Conservation (phyloP, 1,284 basidiomycete genomes). For the Ustilago tritici region DNA sequence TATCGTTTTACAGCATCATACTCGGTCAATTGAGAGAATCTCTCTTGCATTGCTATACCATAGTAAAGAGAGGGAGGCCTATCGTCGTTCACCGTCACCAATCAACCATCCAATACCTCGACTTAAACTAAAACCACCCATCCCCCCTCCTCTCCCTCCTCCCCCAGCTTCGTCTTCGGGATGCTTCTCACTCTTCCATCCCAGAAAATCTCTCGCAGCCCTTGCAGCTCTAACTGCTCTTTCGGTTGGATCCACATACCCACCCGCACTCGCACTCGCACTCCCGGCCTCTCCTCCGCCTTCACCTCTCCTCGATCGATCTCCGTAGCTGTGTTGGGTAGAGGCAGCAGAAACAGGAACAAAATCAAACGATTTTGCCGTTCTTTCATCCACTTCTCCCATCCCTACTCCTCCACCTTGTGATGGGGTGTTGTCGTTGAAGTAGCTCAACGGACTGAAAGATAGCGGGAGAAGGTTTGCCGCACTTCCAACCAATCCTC, state of each 20-base stretch:
- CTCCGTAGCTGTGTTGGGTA: background rate
- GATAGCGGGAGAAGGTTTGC: slow-evolving; percentile 36
- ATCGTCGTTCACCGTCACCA: slow-evolving; percentile 36
- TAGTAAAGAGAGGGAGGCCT: background rate
- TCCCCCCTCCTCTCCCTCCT: slow-evolving; percentile 6
- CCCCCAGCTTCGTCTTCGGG: background rate
- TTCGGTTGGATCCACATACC: slow-evolving; percentile 37
- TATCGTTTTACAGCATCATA: background rate
- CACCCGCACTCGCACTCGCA: background rate
- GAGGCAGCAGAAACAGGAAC: slow-evolving; percentile 21
- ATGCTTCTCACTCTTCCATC: slow-evolving; percentile 36
- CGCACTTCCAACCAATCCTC: slow-evolving; percentile 29
- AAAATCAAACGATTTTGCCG: slow-evolving; percentile 51
- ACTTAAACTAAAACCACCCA: slow-evolving; percentile 43
- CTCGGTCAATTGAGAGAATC: background rate
- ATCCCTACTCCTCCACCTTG: background rate
- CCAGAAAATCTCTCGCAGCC: slow-evolving; percentile 49
- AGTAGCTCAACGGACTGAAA: slow-evolving; percentile 35
- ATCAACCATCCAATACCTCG: slow-evolving; percentile 50
- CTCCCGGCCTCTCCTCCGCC: background rate
- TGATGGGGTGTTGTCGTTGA: background rate
- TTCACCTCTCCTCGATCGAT: background rate
- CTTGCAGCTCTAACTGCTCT: slow-evolving; percentile 45
- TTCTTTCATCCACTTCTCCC: slow-evolving; percentile 21
- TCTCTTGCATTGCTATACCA: background rate